Evolutionary conservation across 768 basidiomycete species (phyloP).

Genomic region (Auriculariales sp.): DNA sequence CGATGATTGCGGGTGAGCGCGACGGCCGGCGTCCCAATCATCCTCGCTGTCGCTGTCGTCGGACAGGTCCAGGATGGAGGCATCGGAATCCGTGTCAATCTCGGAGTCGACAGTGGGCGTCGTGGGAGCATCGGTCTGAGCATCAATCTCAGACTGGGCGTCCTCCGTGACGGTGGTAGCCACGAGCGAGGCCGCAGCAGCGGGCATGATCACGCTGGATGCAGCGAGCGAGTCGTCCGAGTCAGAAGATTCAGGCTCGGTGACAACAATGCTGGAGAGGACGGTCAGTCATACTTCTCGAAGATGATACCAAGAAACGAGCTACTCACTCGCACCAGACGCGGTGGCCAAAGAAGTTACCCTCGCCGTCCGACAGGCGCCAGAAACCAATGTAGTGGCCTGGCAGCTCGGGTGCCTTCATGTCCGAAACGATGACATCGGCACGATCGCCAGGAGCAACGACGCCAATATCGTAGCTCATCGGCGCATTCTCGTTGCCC

Average conservation of each 20-base stretch:
- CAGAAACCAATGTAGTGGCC: conserved; percentile 69
- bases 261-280: conserved; percentile 46
- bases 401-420: conserved; percentile 68
- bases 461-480: conserved; percentile 33
- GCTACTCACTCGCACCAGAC: conserved; percentile 65
- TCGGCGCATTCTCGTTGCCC: conserved; percentile 18
- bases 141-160: conserved; percentile 5
- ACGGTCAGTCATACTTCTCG: neutral
- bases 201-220: conserved; percentile 61
- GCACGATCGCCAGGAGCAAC: conserved; percentile 43
- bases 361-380: conserved; percentile 46
- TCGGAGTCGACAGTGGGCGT: conserved; percentile 6
- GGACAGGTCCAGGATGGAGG: conserved; percentile 41
- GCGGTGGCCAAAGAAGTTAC: conserved; percentile 51
- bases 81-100: conserved; percentile 23
- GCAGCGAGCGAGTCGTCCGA: conserved; percentile 41
- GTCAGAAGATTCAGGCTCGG: conserved; percentile 24
- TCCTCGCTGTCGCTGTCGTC: conserved; percentile 41
- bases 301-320: neutral
- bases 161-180: conserved; percentile 2
- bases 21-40: conserved; percentile 44
- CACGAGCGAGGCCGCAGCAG: conserved; percentile 13
- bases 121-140: conserved; percentile 10
- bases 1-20: conserved; percentile 19
- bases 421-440: conserved; percentile 56